Evolutionary conservation across 805 yeast species (phyloP), one percentile per base, ranked within the genome.

Genomic region (Kazachstania viticola): DNA sequence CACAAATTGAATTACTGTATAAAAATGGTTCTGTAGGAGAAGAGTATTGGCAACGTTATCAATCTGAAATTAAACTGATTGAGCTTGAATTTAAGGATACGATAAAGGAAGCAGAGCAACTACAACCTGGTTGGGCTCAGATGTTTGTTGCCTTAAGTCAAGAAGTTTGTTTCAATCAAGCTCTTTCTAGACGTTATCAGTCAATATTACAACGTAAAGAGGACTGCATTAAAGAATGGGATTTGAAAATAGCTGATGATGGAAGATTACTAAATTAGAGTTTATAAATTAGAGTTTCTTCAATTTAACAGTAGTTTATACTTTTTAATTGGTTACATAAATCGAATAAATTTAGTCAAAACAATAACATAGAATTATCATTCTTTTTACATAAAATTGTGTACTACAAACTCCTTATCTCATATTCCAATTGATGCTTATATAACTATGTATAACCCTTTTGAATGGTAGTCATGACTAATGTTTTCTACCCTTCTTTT

Each of bases 1-100:
- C 77, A 5, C 73, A 67, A 35, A 70, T 84, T 48, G 73, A 69
- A 31, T 64, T 70, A 33, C 63, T 91, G 38, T 87, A 85, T 54
- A 88, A 87, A 50, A 73, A 73, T 33, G 97, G 97, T 0, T 74
- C 85, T 13, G 76, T 91, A 39, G 96, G 96, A 21, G 97, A 91
- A 48, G 94, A 81, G 32, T 63, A 82, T 22, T 79, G 73, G 68
- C 79, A 80, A 54, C 76, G 91, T 45, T 85, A 71, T 56, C 76
- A 74, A 42, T 70, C 83, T 30, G 85, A 83, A 42, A 71, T 69
- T 36, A 82, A 83, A 56, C 54, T 85, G 39, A 79, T 80, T 45
- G 94, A 85, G 46, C 51, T 79, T 17, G 97, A 91, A 56, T 61
- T 91, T 41, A 71, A 75, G 54, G 87, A 78, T 37, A 65, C 84